Evolutionary conservation across 2,329 filamentous ascomycete genomes (phyloP).

Genomic region (Ascochyta viciae-villosae): DNA sequence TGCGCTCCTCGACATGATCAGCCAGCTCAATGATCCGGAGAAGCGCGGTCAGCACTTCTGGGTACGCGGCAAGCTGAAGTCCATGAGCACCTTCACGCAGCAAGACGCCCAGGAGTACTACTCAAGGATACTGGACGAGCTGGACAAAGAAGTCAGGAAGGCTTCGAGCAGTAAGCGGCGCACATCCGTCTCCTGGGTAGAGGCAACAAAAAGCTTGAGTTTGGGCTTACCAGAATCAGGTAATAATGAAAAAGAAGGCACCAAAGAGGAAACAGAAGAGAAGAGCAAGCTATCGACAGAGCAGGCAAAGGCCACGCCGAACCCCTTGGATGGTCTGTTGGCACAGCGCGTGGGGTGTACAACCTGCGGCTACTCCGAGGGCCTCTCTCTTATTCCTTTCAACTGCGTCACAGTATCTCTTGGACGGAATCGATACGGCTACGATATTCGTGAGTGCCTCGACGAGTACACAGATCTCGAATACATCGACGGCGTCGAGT

Average conservation of each 20-base stretch:
- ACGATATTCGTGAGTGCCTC: conserved; percentile 79
- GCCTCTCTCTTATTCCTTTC: conserved; percentile 88
- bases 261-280: conserved; percentile 10
- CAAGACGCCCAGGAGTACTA: conserved; percentile 99
- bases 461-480: conserved; percentile 87
- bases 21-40: conserved; percentile 70
- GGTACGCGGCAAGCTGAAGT: conserved; percentile 83
- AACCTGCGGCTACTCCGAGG: conserved; percentile 84
- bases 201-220: conserved; percentile 34
- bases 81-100: conserved; percentile 93
- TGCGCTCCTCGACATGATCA: conserved; percentile 70
- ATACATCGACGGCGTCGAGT: conserved; percentile 87
- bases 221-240: conserved; percentile 24
- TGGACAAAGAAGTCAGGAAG: conserved; percentile 75
- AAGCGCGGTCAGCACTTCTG: conserved; percentile 81
- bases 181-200: conserved; percentile 44
- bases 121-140: conserved; percentile 83
- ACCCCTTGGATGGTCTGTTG: conserved; percentile 85
- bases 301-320: conserved; percentile 56
- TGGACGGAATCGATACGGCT: conserved; percentile 64
- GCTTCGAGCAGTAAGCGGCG: conserved; percentile 53
- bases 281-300: conserved; percentile 9
- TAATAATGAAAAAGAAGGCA: conserved; percentile 11
- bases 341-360: conserved; percentile 91
- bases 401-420: conserved; percentile 90